These are phyloP conservation scores for Ilex aquifolium DNA, from an alignment of 257 asterid species.

Conservation along the genomic window DNA sequence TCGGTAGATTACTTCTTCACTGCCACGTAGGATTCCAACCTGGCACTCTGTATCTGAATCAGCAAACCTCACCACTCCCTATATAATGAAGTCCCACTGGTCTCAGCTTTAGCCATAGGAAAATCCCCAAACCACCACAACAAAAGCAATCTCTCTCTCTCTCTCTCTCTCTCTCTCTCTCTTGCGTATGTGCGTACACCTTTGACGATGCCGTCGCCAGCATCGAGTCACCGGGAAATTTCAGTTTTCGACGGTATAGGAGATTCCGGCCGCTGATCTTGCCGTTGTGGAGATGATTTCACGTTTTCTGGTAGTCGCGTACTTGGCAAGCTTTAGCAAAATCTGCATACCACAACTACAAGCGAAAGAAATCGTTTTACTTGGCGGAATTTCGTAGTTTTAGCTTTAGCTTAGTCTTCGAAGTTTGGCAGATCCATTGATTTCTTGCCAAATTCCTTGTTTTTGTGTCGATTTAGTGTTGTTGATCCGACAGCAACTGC, in stretches of 20 bases:
- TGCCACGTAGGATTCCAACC: constrained; percentile 31
- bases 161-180: neutral
- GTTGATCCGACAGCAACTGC: constrained; percentile 8
- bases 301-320: constrained; percentile 23
- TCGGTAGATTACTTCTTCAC: neutral
- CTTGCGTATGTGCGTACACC: neutral
- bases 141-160: constrained; percentile 14
- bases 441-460: constrained; percentile 19
- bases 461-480: neutral
- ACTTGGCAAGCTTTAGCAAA: neutral
- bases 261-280: constrained; percentile 20
- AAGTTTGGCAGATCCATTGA: constrained; percentile 16
- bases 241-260: constrained; percentile 23
- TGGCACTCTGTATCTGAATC: constrained; percentile 30
- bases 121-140: constrained; percentile 22
- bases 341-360: constrained; percentile 30
- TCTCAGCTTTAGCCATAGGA: neutral
- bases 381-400: constrained; percentile 43
- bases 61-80: constrained; percentile 11
- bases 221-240: constrained; percentile 11
- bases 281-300: constrained; percentile 18
- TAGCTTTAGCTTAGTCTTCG: constrained; percentile 39
- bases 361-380: constrained; percentile 24
- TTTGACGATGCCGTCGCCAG: neutral
- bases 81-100: constrained; percentile 8